Evolutionary conservation across 2,329 filamentous ascomycete genomes (phyloP), one percentile per base, ranked within the genome.

Genomic region (Camillea tinctor): DNA sequence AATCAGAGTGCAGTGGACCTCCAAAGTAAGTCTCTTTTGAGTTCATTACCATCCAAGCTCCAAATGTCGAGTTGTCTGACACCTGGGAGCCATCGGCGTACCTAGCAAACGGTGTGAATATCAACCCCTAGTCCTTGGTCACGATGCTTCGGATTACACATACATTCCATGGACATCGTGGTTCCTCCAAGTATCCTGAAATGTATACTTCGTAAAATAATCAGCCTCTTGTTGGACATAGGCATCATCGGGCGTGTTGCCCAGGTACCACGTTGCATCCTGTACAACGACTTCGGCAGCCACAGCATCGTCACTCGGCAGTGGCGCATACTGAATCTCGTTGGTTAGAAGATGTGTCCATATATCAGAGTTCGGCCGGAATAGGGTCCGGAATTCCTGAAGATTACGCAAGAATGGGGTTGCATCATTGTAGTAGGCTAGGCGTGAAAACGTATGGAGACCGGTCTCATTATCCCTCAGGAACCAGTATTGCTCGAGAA

Each of bases 171-270:
- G 84, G 1, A 82, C 84, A 44, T 79, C 77, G 59, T 87, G 83
- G 52, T 86, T 78, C 54, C 84, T 76, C 83, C 84, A 88, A 1
- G 77, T 77, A 59, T 84, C 83, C 4, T 79, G 77, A 60, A 88
- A 88, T 0, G 82, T 88, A 66, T 88, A 88, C 69, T 89, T 89
- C 21, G 86, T 88, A 67, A 88, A 89, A 71, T 87, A 88, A 52
- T 87, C 82, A 1, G 82, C 77, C 58, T 83, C 79, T 52, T 84
- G 74, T 44, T 79, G 71, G 0, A 85, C 82, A 66, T 88, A 88
- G 0, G 81, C 75, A 67, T 86, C 82, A 17, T 81, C 68, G 0
- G 80, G 79, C 0, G 80, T 80, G 52, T 82, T 82, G 23, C 82
- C 81, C 15, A 88, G 69, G 52, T 84, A 82, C 84, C 84, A 88